Evolutionary conservation across 495 filamentous ascomycete species (phyloP), one percentile per base, ranked within the genome.

Genomic region (Aspergillus incahuasiensis): DNA sequence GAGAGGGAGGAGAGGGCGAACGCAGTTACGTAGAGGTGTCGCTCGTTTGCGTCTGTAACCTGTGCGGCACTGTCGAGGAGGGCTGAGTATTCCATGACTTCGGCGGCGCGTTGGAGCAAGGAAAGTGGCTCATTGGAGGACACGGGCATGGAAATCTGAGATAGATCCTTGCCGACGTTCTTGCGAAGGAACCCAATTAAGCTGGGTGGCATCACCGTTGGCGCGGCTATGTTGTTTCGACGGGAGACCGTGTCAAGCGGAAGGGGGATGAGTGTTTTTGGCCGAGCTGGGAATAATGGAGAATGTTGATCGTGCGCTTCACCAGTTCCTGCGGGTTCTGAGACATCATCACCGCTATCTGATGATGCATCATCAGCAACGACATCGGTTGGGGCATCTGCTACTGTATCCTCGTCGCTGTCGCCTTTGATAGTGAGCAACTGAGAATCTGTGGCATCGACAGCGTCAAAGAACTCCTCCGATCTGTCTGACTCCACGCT

Each of bases 91-190:
- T 98, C 94, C 47, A 96, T 59, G 64, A 90, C 84, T 68, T 98
- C 94, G 1, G 92, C 85, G 13, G 89, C 79, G 55, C 94, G 86
- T 68, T 98, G 94, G 3, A 96, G 78, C 3, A 92, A 68, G 0
- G 92, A 97, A 2, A 86, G 84, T 1, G 94, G 95, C 66, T 98
- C 94, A 70, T 98, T 98, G 18, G 92, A 85, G 19, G 91, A 92
- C 5, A 97, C 94, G 0, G 94, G 94, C 95, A 97, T 98, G 32
- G 89, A 87, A 65, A 97, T 91, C 4, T 90, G 92, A 48, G 90
- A 95, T 6, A 98, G 75, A 68, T 98, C 94, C 73, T 97, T 97
- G 60, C 94, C 94, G 12, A 97, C 94, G 59, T 98, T 98, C 68
- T 97, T 98, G 64, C 95, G 89, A 9, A 97, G 76, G 67, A 97